Conservation (phyloP, 2,329 filamentous ascomycete species). For the Coleophoma eucalyptorum region DNA sequence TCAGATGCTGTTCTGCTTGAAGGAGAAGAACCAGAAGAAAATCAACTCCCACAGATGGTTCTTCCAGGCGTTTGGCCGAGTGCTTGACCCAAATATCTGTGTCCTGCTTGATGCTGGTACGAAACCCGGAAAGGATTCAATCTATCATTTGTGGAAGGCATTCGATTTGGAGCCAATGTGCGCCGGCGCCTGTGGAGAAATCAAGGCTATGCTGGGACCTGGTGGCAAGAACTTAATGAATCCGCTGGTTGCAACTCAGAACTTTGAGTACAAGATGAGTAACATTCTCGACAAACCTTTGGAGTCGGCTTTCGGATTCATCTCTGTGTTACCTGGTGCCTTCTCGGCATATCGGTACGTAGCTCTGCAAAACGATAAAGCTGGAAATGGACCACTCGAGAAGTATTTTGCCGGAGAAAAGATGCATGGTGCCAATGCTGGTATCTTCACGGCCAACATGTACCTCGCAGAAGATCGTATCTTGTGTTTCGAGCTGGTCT, state of each 20-base stretch:
- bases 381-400: slow-evolving; percentile 84
- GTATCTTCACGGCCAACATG: slow-evolving; percentile 99
- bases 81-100: slow-evolving; percentile 93
- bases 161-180: slow-evolving; percentile 98
- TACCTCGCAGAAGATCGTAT: slow-evolving; percentile 98
- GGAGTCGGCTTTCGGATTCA: slow-evolving; percentile 96
- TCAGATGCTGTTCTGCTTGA: slow-evolving; percentile 95
- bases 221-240: slow-evolving; percentile 86
- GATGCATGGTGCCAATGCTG: slow-evolving; percentile 82
- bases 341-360: slow-evolving; percentile 98
- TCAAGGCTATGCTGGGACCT: slow-evolving; percentile 92
- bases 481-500: slow-evolving; percentile 95
- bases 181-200: slow-evolving; percentile 94
- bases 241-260: slow-evolving; percentile 91
- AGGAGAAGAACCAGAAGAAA: slow-evolving; percentile 99
- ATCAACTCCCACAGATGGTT: slow-evolving; percentile 99
- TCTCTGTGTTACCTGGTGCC: slow-evolving; percentile 91
- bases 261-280: slow-evolving; percentile 99
- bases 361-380: slow-evolving; percentile 94
- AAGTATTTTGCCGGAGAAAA: slow-evolving; percentile 98
- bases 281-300: slow-evolving; percentile 98
- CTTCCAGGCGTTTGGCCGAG: slow-evolving; percentile 91
- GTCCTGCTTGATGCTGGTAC: slow-evolving; percentile 95
- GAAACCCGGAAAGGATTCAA: slow-evolving; percentile 86
- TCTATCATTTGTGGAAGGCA: slow-evolving; percentile 98